Evolutionary conservation across 495 filamentous ascomycete genomes (phyloP), one percentile per base, ranked within the genome.

Genomic region (Aspergillus coremiiformis): DNA sequence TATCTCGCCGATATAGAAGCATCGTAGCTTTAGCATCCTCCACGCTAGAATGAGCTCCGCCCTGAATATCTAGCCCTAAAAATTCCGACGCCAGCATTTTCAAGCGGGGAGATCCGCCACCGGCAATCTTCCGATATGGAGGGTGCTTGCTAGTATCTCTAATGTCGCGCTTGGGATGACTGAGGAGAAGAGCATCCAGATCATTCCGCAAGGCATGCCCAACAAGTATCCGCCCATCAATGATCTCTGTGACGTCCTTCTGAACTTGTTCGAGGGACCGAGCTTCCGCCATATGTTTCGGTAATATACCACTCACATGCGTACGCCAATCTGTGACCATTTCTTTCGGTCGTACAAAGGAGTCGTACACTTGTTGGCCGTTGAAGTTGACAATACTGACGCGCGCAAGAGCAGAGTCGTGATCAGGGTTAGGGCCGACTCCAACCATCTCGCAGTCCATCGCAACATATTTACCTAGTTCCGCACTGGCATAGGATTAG

Each of bases 401-500:
- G 11, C 93, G 79, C 3, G 94, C 93, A 26, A 97, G 78, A 3
- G 79, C 80, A 10, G 83, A 85, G 60, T 87, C 80, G 41, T 72
- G 65, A 35, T 85, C 82, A 3, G 76, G 77, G 29, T 78, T 75
- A 1, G 85, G 81, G 2, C 89, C 89, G 10, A 90, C 81, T 33
- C 93, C 93, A 15, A 98, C 92, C 93, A 98, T 98, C 71, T 98
- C 93, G 68, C 93, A 97, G 72, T 98, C 94, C 39, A 98, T 79
- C 29, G 89, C 86, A 39, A 98, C 66, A 62, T 93, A 97, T 77
- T 89, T 93, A 46, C 90, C 91, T 41, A 86, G 62, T 41, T 85
- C 80, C 14, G 62, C 66, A 26, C 73, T 76, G 49, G n/a, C 23
- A 15, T 2, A 23, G 9, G 20, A 44, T 64, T 44, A 60, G 64